Percentiles rank a stretch among this genome's conserved stretches.
Conservation (phyloP, 805 yeast genomes). For the Starmerella stellata region DNA sequence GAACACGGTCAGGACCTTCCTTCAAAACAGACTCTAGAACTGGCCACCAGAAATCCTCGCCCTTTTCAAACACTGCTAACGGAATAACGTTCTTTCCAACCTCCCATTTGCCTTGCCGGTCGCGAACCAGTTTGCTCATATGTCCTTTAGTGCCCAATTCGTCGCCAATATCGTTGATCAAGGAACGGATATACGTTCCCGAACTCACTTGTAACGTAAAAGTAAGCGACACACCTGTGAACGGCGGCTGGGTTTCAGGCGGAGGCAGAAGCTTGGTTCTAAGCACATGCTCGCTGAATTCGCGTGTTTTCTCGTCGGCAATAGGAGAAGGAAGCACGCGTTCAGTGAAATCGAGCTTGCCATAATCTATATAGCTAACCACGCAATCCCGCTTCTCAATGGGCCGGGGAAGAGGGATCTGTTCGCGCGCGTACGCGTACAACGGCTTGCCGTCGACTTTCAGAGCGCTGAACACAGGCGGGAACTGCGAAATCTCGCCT, state of each 20-base stretch:
- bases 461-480: conserved; percentile 87
- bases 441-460: conserved; percentile 88
- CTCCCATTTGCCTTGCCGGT: conserved; percentile 70
- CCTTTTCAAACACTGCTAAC: conserved; percentile 39
- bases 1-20: conserved; percentile 19
- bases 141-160: conserved; percentile 66
- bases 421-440: conserved; percentile 84
- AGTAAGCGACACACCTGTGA: conserved; percentile 33
- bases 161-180: conserved; percentile 75
- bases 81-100: conserved; percentile 49
- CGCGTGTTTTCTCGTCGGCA: conserved; percentile 23
- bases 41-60: conserved; percentile 44
- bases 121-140: conserved; percentile 67
- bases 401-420: conserved; percentile 65
- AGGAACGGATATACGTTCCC: conserved; percentile 84
- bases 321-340: conserved; percentile 26
- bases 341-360: conserved; percentile 30
- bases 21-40: conserved; percentile 24
- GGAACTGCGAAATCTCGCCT: conserved; percentile 75
- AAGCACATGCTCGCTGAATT: conserved; percentile 21
- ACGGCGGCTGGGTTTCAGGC: neutral
- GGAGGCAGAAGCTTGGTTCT: neutral
- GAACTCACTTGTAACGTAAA: conserved; percentile 70
- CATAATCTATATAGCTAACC: conserved; percentile 26
- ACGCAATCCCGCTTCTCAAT: conserved; percentile 59